Conservation (phyloP, 768 basidiomycete genomes). For the Cubamyces lactineus region DNA sequence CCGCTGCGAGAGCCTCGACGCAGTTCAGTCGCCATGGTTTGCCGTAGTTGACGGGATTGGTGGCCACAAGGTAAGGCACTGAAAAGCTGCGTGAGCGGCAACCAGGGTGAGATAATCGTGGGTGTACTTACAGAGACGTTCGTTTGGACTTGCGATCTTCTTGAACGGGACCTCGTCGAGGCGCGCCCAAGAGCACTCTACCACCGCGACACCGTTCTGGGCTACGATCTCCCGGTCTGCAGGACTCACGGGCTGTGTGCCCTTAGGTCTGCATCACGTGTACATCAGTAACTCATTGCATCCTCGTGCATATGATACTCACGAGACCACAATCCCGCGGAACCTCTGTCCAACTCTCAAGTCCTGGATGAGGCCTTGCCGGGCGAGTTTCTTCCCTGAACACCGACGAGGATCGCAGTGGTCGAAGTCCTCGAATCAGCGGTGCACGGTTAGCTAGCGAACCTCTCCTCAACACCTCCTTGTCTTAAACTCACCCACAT, state of each 20-base stretch:
- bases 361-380: constrained; percentile 82
- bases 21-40: constrained; percentile 97
- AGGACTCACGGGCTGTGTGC: constrained; percentile 74
- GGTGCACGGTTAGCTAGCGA: not conserved
- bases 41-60: constrained; percentile 98
- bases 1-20: constrained; percentile 91
- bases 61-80: constrained; percentile 96
- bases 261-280: constrained; percentile 69
- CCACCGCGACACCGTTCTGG: constrained; percentile 85
- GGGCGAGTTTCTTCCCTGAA: constrained; percentile 87
- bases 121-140: constrained; percentile 71
- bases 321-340: constrained; percentile 94
- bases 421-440: constrained; percentile 77
- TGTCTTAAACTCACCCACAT: constrained; percentile 82
- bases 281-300: not conserved
- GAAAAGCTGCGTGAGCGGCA: not conserved
- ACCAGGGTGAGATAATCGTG: not conserved
- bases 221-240: constrained; percentile 81
- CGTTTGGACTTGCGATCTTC: constrained; percentile 92
- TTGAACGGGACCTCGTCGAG: constrained; percentile 92
- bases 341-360: constrained; percentile 86
- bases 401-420: constrained; percentile 93
- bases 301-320: constrained; percentile 35
- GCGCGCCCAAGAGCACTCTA: constrained; percentile 98
- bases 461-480: not conserved